phyloP scores from a whole-genome alignment of 2,329 filamentous ascomycete species.

The Microdochium paspali region DNA sequence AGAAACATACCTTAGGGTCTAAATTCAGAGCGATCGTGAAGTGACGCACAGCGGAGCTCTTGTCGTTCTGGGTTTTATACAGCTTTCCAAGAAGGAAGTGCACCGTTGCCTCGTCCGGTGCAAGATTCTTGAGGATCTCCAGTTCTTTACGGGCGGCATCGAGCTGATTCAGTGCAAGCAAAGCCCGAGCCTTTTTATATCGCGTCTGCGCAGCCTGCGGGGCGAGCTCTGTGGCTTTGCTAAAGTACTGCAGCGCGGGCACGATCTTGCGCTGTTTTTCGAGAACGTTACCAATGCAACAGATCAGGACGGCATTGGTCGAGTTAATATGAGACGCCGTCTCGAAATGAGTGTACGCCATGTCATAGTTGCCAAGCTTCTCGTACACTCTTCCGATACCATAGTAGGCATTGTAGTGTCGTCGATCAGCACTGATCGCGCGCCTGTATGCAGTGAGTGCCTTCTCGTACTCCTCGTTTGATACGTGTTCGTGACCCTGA shows the following conservation, averaged over 20 bases:
- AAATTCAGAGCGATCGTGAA: conserved; percentile 92
- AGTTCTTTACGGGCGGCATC: conserved; percentile 72
- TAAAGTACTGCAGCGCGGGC: conserved; percentile 72
- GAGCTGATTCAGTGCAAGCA: conserved; percentile 66
- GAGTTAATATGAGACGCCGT: conserved; percentile 85
- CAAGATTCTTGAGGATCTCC: conserved; percentile 79
- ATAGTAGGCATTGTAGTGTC: conserved; percentile 99
- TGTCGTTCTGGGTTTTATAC: conserved; percentile 64
- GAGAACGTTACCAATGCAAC: conserved; percentile 81
- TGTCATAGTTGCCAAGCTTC: conserved; percentile 82
- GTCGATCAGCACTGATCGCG: conserved; percentile 74
- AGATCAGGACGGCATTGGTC: conserved; percentile 84
- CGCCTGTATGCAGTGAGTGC: conserved; percentile 79
- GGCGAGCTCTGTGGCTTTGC: conserved; percentile 70
- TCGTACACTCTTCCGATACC: conserved; percentile 77
- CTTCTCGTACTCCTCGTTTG: conserved; percentile 96
- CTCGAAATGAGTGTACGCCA: conserved; percentile 85
- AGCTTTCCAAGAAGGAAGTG: conserved; percentile 88
- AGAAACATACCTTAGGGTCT: conserved; percentile 74
- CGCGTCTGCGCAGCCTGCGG: conserved; percentile 74
- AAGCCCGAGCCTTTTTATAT: conserved; percentile 84
- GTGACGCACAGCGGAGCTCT: conserved; percentile 76
- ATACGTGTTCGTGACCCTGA: conserved; percentile 90
- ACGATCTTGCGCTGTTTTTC: conserved; percentile 81
- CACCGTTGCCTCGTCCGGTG: conserved; percentile 90